Base-by-base conservation (phyloP, 345 rosid genomes). In the Erodium maritimum region DNA sequence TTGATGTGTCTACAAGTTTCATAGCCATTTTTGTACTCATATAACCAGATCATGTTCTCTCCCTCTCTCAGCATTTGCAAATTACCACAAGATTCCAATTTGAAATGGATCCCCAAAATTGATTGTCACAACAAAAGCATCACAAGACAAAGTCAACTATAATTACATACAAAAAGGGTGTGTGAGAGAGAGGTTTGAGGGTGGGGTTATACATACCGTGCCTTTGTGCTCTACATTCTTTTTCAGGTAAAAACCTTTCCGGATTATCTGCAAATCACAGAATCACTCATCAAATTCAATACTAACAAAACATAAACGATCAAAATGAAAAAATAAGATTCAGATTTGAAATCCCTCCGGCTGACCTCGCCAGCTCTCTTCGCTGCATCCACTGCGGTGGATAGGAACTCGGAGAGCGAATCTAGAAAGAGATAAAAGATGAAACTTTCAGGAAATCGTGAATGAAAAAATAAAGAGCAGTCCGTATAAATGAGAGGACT, bases 191-290 rank as follows among this genome's bases (percentile, higher is more conserved):
- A n/a, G n/a, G n/a, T n/a, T n/a, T n/a, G n/a, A n/a, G n/a, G n/a
- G n/a, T n/a, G n/a, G 17, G 50, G 18, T 3, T 29, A 8, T 29
- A 29, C 34, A 61, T 61, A 93, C 99, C 91, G 71, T 77, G 69
- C 99, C 96, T 67, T 93, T 89, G 65, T 89, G 94, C 81, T 93
- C 96, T 48, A 93, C 96, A 69, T 81, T 75, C 79, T 93, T 93
- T 51, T 86, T 86, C 73, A 79, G 69, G 71, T 83, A 87, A 70
- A 93, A 93, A 65, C 91, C 96, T 33, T 79, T 62, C 55, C 82
- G 87, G 59, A 93, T 89, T 51, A 83, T 61, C 99, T 93, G 69
- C 19, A 60, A 65, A 62, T 20, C 34, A 50, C 19, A 29, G 37
- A 18, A 1, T 56, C 21, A 1, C 48, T 22, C 50, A 51, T 16